Evolutionary conservation across 2,329 filamentous ascomycete species (phyloP), one percentile per base, ranked within the genome.

Genomic region (Colletotrichum sp.): DNA sequence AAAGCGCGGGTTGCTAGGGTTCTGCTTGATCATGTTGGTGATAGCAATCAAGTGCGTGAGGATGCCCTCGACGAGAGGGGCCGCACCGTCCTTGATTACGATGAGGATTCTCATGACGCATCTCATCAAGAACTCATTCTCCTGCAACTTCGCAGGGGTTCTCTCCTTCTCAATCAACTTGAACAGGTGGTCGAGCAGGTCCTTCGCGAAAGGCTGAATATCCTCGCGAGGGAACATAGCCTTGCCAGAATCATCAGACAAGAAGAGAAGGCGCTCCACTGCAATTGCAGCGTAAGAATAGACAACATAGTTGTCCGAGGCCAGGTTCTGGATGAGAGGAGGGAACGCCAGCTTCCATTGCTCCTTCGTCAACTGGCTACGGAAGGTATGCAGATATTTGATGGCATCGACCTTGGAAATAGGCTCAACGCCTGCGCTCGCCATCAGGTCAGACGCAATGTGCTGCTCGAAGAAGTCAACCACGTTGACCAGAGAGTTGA

Each of bases 51-150:
- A 91, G 83, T 98, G 96, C 69, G 92, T 91, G 69, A 99, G 87
- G n/a, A 98, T 92, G 79, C 90, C 91, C 79, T 98, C 95, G 8
- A 94, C 89, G 65, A 97, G 92, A 2, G 93, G 90, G 3, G 93
- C 86, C 16, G 96, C 92, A 32, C 93, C 94, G 64, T 98, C 96
- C 83, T 94, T 95, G 84, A 99, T 94, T 78, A 99, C 96, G 79
- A 99, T 96, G 77, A 99, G 89, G 15, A 99, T 96, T 80, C 97
- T 92, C 97, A 99, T 99, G 72, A 98, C 95, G 81, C 97, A 99
- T 81, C 96, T 95, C 96, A 99, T 99, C 82, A 99, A 85, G 84
- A 99, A 99, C 83, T 99, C 97, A 82, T 99, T 99, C 86, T 99
- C 97, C 83, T 99, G 97, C 77, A 99, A 93, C 89, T 99, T 99